Percentiles rank a stretch among this genome's conserved stretches.
These are phyloP conservation scores for Aureobasidium musti DNA, from an alignment of 2,329 filamentous ascomycete species.

Conservation along the genomic window DNA sequence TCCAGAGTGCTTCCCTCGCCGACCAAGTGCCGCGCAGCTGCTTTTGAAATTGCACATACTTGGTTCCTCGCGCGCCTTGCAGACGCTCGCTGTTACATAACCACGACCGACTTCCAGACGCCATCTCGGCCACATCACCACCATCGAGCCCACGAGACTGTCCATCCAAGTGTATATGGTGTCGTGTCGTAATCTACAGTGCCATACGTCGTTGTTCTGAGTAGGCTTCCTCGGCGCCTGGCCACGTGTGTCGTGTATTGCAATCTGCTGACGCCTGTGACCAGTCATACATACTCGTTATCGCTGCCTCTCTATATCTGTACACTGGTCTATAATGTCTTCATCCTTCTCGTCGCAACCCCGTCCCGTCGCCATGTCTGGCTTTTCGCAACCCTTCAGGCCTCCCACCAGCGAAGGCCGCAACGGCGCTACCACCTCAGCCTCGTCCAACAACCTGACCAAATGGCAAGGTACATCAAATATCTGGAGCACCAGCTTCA, in stretches of 20 bases:
- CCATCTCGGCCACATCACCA: background rate
- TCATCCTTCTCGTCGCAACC: conserved; percentile 22
- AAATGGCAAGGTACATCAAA: conserved; percentile 23
- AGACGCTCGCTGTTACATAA: conserved; percentile 29
- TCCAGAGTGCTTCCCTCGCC: conserved; percentile 25
- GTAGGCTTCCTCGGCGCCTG: background rate
- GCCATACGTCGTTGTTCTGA: background rate
- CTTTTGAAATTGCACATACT: conserved; percentile 31
- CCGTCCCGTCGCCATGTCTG: conserved; percentile 6
- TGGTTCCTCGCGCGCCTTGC: conserved; percentile 23
- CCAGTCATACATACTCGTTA: conserved; percentile 19
- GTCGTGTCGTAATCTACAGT: background rate
- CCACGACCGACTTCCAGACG: conserved; percentile 12
- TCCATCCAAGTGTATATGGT: conserved; percentile 19
- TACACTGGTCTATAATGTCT: conserved; percentile 27
- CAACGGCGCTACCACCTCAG: background rate
- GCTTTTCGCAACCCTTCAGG: conserved; percentile 20
- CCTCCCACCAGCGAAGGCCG: conserved; percentile 26
- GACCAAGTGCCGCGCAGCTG: conserved; percentile 26
- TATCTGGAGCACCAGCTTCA: conserved; percentile 24
- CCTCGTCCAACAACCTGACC: conserved; percentile 13
- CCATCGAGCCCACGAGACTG: background rate
- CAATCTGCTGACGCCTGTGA: conserved; percentile 7
- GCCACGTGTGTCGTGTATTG: background rate
- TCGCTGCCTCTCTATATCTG: background rate